These are phyloP conservation scores for Digitaria exilis DNA, from an alignment of 202 grass and related monocot genomes.

Conservation along the genomic window DNA sequence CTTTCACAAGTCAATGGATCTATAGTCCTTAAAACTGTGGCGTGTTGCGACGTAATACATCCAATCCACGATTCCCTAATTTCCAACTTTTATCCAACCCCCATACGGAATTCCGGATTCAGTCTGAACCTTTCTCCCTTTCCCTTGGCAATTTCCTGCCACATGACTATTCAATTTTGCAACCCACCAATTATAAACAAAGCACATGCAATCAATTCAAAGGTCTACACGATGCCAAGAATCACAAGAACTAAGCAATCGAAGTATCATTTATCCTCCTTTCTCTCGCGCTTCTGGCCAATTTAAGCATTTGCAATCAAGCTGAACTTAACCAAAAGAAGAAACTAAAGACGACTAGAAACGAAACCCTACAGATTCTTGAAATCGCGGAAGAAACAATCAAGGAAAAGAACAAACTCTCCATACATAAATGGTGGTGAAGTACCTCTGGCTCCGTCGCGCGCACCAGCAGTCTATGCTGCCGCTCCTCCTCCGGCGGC, in stretches of 20 bases:
- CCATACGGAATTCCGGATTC: not conserved
- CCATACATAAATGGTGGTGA: not conserved
- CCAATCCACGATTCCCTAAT: not conserved
- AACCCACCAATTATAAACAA: not conserved
- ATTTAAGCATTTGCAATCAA: slow-evolving; percentile 15
- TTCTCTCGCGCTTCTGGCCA: not conserved
- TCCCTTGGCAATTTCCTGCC: not conserved
- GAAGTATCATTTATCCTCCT: not conserved
- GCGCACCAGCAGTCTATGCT: slow-evolving; percentile 31
- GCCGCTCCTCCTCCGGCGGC: slow-evolving; percentile 19
- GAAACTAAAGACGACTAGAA: slow-evolving; percentile 12
- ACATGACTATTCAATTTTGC: not conserved
- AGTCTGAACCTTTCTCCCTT: not conserved
- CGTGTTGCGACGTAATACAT: not conserved
- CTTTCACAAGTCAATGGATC: slow-evolving; percentile 27
- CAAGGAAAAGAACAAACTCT: not conserved
- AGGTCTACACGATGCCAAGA: not conserved
- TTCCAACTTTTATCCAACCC: not conserved
- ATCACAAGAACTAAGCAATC: slow-evolving; percentile 28
- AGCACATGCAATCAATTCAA: not conserved
- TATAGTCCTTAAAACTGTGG: not conserved
- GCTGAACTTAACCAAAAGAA: slow-evolving; percentile 1
- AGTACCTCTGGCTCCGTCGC: slow-evolving; percentile 40
- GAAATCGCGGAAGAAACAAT: slow-evolving; percentile 15
- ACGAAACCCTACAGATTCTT: slow-evolving; percentile 21